Base-by-base conservation (phyloP, 768 basidiomycete genomes). In the Boletus bicolor region DNA sequence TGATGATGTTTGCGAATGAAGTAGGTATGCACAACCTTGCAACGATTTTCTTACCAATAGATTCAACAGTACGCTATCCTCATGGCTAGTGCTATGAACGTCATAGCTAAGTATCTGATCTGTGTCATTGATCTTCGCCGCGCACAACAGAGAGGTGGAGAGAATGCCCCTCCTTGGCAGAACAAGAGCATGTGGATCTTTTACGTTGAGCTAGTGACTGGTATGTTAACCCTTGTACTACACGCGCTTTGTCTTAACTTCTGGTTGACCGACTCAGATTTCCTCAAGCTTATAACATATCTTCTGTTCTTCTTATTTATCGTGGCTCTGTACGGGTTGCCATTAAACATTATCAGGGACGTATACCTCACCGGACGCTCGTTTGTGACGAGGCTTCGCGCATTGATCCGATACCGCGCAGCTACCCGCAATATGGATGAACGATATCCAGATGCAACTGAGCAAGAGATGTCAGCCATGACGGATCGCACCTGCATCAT, bases 401-500 rank as follows among this genome's bases (percentile, higher is more conserved):
- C 95, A 35, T 83, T 98, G 54, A 81, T 92, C 52, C 87, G 93
- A 43, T 99, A 98, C 72, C 89, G 92, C 61, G 87, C 88, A 14
- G 96, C 97, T 2, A 99, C 96, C 7, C 79, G 89, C 49, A 93
- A 98, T 69, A 98, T 98, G 96, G 93, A 98, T 62, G 82, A 92
- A 62, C 79, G 92, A 38, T 98, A 98, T 71, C 94, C 97, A 5
- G 87, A 96, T 65, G 95, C 93, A 41, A 91, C 92, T 5, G 81
- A 83, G 63, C 90, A 86, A 60, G 96, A 98, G 71, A 76, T 98
- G 72, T 72, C 78, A 10, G 77, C 80, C 2, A 88, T 88, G 83
- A 86, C 82, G 49, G 97, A 98, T 72, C 83, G 83, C 54, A 98
- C 93, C 3, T 99, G 97, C 68, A 98, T 99, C 63, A 98, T 99